Evolutionary conservation across 2,329 filamentous ascomycete species (phyloP), one percentile per base, ranked within the genome.

Genomic region (Colletotrichum sp.): DNA sequence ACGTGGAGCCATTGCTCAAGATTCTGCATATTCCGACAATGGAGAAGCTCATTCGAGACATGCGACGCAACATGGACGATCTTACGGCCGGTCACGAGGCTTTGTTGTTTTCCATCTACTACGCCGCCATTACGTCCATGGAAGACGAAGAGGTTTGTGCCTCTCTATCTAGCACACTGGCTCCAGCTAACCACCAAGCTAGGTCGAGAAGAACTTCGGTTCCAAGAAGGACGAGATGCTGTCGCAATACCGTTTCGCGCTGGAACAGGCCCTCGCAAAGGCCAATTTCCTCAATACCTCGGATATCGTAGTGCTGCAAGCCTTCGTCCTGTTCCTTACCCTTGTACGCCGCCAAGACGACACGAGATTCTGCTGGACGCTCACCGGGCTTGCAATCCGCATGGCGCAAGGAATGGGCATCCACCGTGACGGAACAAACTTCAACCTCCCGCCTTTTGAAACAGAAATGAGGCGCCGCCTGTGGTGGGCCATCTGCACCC

Each of bases 1-100:
- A 94, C 68, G 93, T 96, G 10, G 93, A 96, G 79, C 93, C 94
- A 0, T 83, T 95, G 12, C 87, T 94, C 79, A 95, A 95, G 81
- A 87, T 95, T 15, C 81, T 95, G 9, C 94, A 96, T 81, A 87
- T 94, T 0, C 94, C 93, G 1, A 92, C 92, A 4, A 90, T 92
- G 81, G 91, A 91, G 73, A 88, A 89, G 32, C 86, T 91, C 1
- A 88, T 95, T 49, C 88, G 92, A 21, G 88, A 91, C n/a, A 88
- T 93, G 2, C 88, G 91, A 44, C 89, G 88, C 52, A 90, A 92
- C 71, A 85, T 92, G 21, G 88, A 91, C 59, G 90, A 87, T 36
- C 86, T 95, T 2, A 88, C 86, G 0, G 88, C 90, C 1, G 86
- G 85, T 0, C 85, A 92, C 8, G 92, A 94, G 80, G 92, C 92